These are phyloP conservation scores for Ajuga chamaepitys DNA, from an alignment of 257 asterid species.

Conservation along the genomic window DNA sequence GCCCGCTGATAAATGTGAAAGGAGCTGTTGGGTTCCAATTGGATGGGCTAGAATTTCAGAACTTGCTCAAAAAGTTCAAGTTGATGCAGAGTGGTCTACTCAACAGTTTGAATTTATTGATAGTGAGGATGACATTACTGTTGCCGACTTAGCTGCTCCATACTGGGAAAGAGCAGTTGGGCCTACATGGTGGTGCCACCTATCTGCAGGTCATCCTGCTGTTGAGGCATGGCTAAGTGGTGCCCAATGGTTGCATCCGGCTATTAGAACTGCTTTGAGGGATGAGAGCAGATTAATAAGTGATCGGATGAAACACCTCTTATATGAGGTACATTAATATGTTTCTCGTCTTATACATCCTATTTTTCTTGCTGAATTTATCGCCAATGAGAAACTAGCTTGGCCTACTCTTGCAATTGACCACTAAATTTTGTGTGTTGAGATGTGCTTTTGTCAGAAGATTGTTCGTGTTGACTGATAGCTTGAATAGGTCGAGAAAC, in stretches of 20 bases:
- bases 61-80: constrained; percentile 57
- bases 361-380: constrained; percentile 7
- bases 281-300: constrained; percentile 92
- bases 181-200: constrained; percentile 98
- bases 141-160: constrained; percentile 90
- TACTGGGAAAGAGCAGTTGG: constrained; percentile 93
- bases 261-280: constrained; percentile 75
- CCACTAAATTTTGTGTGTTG: not conserved
- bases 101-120: constrained; percentile 46
- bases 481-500: not conserved
- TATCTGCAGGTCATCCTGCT: constrained; percentile 71
- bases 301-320: constrained; percentile 86
- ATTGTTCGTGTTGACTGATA: not conserved
- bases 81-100: constrained; percentile 54
- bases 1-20: constrained; percentile 30
- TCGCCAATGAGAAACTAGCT: not conserved
- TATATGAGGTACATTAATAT: constrained; percentile 91
- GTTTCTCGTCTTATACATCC: not conserved
- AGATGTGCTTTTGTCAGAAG: not conserved
- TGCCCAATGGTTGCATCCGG: constrained; percentile 94
- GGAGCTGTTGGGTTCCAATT: constrained; percentile 77
- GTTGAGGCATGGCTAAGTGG: constrained; percentile 70
- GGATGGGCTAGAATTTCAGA: constrained; percentile 86
- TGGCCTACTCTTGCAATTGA: not conserved
- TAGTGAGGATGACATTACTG: constrained; percentile 71